Percentiles rank a stretch among this genome's conserved stretches.
Conservation (phyloP, 202 grass and related monocot genomes). For the Musa balbisiana region DNA sequence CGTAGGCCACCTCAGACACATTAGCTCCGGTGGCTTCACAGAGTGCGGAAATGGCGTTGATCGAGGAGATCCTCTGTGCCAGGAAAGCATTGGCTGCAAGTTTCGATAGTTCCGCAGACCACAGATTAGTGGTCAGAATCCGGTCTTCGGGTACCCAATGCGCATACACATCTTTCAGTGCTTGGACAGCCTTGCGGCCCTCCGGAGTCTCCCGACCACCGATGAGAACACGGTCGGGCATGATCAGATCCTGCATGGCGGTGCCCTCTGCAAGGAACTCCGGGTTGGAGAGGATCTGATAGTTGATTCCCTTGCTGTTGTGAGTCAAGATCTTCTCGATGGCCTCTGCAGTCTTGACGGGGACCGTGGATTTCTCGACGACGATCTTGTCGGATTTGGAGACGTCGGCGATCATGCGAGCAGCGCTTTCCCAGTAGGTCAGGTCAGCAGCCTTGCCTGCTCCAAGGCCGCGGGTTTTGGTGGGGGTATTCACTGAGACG, state of each 20-base stretch:
- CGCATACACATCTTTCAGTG: neutral
- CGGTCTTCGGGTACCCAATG: neutral
- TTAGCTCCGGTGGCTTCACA: neutral
- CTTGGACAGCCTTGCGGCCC: neutral
- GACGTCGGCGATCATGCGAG: neutral
- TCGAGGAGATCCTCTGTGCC: neutral
- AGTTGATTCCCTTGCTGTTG: neutral
- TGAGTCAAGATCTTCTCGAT: neutral
- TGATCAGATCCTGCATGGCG: neutral
- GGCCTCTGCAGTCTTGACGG: neutral
- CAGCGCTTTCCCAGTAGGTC: neutral
- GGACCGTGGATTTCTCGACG: neutral
- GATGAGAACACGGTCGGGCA: neutral
- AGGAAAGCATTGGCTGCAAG: neutral
- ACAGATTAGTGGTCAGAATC: neutral
- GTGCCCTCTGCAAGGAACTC: neutral
- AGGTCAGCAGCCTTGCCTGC: neutral
- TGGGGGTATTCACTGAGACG: neutral
- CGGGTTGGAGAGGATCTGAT: slow-evolving; percentile 1
- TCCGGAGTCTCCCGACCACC: neutral
- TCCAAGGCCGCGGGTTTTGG: neutral
- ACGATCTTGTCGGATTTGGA: neutral
- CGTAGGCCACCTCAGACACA: neutral
- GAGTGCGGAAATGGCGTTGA: neutral
- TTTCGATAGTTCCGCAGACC: neutral